phyloP scores from a whole-genome alignment of 129 eudicot genomes.

The Saussurea involucrata region DNA sequence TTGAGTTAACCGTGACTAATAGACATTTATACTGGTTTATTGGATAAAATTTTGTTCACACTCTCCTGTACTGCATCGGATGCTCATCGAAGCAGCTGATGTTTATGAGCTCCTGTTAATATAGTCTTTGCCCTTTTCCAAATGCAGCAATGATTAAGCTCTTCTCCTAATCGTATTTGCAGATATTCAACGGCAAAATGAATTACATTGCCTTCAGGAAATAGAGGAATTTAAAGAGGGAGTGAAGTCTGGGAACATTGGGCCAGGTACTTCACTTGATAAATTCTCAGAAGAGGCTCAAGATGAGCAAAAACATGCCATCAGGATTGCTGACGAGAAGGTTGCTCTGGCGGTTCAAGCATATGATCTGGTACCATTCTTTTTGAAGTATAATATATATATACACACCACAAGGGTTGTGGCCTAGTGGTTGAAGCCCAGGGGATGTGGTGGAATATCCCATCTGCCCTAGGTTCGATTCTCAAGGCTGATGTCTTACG shows the following conservation, averaged over 20 bases:
- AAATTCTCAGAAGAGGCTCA: slow-evolving; percentile 74
- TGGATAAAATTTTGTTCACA: neutral
- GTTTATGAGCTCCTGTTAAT: neutral
- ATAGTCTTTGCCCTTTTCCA: neutral
- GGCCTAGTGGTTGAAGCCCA: no score
- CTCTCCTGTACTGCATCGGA: neutral
- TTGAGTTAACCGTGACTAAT: neutral
- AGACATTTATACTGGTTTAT: neutral
- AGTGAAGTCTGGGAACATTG: slow-evolving; percentile 54
- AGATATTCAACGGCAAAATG: slow-evolving; percentile 74
- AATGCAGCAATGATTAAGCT: neutral
- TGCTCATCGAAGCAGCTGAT: neutral
- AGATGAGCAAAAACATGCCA: slow-evolving; percentile 85
- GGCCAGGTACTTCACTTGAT: slow-evolving; percentile 54
- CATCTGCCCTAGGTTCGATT: no score
- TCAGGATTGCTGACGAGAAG: slow-evolving; percentile 88
- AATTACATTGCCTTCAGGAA: slow-evolving; percentile 61
- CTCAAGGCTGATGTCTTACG: no score
- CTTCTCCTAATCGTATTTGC: slow-evolving; percentile 7
- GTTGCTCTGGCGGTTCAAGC: slow-evolving; percentile 84
- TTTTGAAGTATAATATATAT: neutral
- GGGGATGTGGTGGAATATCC: no score
- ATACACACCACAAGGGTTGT: no score
- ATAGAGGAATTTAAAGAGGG: slow-evolving; percentile 59
- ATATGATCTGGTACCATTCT: slow-evolving; percentile 63